phyloP scores from a whole-genome alignment of 345 rosid genomes.

The Linum usitatissimum region DNA sequence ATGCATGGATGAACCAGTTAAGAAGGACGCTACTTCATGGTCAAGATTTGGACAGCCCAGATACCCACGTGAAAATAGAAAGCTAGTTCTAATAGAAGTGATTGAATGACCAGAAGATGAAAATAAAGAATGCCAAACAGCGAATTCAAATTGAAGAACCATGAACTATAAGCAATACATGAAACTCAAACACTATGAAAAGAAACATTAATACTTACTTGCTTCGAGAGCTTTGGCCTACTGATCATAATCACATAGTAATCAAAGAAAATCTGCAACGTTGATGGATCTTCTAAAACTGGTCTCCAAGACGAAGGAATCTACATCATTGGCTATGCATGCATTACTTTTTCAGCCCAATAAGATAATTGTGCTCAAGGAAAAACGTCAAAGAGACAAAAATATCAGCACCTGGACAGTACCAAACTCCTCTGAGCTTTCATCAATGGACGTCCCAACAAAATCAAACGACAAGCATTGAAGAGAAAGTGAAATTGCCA shows the following conservation, averaged over 20 bases:
- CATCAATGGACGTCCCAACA: slow-evolving; percentile 95
- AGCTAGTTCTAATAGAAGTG: not conserved
- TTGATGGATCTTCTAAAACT: slow-evolving; percentile 81
- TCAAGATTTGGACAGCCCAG: not conserved
- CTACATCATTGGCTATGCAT: slow-evolving; percentile 28
- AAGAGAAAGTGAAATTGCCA: slow-evolving; percentile 91
- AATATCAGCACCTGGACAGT: slow-evolving; percentile 68
- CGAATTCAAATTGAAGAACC: not conserved
- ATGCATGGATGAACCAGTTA: not conserved
- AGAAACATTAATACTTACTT: slow-evolving; percentile 37
- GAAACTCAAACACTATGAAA: not conserved
- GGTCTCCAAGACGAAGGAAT: slow-evolving; percentile 86
- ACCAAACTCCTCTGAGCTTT: slow-evolving; percentile 98
- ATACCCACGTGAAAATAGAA: not conserved
- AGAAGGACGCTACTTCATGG: not conserved
- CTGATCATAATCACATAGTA: slow-evolving; percentile 54
- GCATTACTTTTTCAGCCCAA: slow-evolving; percentile 8
- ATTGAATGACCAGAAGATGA: not conserved
- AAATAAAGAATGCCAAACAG: not conserved
- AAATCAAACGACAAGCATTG: slow-evolving; percentile 96
- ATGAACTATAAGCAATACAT: not conserved
- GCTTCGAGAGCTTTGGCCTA: slow-evolving; percentile 79
- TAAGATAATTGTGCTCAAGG: not conserved
- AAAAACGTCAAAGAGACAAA: not conserved
- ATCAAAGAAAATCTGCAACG: slow-evolving; percentile 91